Conservation (phyloP, 75 land plant genomes). For the Pinus taeda region DNA sequence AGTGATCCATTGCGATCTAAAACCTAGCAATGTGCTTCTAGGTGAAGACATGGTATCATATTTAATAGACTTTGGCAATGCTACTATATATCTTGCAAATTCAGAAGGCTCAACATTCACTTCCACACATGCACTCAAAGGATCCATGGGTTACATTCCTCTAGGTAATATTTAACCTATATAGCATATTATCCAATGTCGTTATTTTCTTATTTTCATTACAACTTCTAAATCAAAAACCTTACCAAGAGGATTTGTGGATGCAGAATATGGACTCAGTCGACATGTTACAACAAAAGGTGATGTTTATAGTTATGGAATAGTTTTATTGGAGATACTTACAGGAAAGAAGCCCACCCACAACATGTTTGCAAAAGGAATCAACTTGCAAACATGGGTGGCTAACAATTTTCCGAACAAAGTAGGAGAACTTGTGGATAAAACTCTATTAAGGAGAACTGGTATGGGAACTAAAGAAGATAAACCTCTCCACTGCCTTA, state of each 20-base stretch:
- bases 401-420: neutral
- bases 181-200: neutral
- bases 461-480: neutral
- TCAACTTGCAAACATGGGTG: neutral
- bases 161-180: neutral
- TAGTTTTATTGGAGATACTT: neutral
- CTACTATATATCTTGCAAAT: constrained; percentile 3
- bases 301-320: constrained; percentile 4
- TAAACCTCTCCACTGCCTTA: neutral
- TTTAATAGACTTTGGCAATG: constrained; percentile 15
- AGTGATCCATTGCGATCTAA: constrained; percentile 17
- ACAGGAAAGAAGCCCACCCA: neutral
- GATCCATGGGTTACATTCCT: constrained; percentile 6
- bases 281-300: neutral
- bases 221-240: neutral
- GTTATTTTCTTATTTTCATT: neutral
- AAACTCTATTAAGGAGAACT: neutral
- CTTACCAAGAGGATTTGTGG: neutral
- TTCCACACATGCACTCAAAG: constrained; percentile 1
- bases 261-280: neutral
- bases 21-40: constrained; percentile 18
- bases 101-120: neutral
- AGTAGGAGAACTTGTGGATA: neutral
- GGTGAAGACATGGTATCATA: constrained; percentile 12
- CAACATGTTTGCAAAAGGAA: neutral